Conservation (phyloP, 129 eudicot genomes). For the Cynara cardunculus region DNA sequence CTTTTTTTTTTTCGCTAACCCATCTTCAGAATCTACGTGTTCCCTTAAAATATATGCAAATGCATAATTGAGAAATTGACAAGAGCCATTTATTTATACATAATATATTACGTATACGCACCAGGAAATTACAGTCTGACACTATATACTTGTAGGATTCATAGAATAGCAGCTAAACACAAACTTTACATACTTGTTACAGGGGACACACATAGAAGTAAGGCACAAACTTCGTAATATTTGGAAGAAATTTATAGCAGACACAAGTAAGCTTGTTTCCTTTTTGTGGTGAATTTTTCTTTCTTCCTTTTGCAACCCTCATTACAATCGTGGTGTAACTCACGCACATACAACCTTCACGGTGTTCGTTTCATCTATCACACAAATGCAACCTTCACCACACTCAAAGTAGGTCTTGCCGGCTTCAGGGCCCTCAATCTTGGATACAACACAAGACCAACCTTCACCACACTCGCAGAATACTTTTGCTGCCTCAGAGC, state of each 20-base stretch:
- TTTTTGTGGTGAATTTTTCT: not conserved
- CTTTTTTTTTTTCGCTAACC: not conserved
- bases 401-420: slow-evolving; percentile 33
- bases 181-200: slow-evolving; percentile 5
- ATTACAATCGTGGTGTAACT: not conserved
- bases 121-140: not conserved
- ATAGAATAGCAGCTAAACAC: not conserved
- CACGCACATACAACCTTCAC: slow-evolving; percentile 21
- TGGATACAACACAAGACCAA: slow-evolving; percentile 31
- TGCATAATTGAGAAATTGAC: not conserved
- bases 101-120: not conserved
- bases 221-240: not conserved
- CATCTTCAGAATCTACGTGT: not conserved
- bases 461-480: slow-evolving; percentile 27
- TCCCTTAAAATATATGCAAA: not conserved
- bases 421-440: slow-evolving; percentile 20
- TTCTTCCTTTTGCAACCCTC: not conserved
- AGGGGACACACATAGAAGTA: too few species aligned
- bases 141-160: not conserved
- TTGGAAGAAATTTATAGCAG: not conserved
- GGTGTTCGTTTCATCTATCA: slow-evolving; percentile 29
- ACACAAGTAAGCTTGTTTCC: not conserved
- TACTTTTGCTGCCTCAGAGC: slow-evolving; percentile 19
- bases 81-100: not conserved
- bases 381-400: slow-evolving; percentile 28